Conservation (phyloP, 148 eudicot genomes). For the Selenicereus undatus region DNA sequence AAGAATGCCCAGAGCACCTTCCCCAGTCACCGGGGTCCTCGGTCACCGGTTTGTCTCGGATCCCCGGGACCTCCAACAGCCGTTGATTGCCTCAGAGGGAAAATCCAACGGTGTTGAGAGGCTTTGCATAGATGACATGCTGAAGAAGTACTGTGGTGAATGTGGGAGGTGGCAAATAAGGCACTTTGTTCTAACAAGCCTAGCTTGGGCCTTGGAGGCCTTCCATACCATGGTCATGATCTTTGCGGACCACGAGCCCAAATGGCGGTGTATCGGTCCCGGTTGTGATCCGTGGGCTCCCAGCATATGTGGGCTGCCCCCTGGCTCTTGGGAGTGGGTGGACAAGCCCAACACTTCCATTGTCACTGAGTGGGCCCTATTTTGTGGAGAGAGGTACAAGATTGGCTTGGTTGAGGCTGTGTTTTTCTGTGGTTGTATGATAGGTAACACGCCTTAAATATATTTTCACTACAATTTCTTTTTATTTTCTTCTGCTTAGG, state of each 20-base stretch:
- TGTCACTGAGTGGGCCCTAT: slow-evolving; percentile 69
- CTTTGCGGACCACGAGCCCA: slow-evolving; percentile 82
- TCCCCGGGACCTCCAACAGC: slow-evolving; percentile 12
- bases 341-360: slow-evolving; percentile 47
- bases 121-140: slow-evolving; percentile 67
- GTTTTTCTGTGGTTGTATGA: slow-evolving; percentile 84
- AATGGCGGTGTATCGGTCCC: slow-evolving; percentile 48
- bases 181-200: slow-evolving; percentile 67
- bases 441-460: slow-evolving; percentile 34
- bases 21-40: background rate
- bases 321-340: slow-evolving; percentile 75
- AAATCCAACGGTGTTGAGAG: slow-evolving; percentile 31
- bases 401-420: slow-evolving; percentile 80
- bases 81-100: slow-evolving; percentile 13
- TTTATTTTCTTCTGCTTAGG: background rate
- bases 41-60: background rate
- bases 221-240: slow-evolving; percentile 96
- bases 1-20: slow-evolving; percentile 18
- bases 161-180: slow-evolving; percentile 74
- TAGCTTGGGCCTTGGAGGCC: slow-evolving; percentile 95
- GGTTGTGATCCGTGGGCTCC: slow-evolving; percentile 23
- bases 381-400: slow-evolving; percentile 70
- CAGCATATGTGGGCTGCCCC: slow-evolving; percentile 38
- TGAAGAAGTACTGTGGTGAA: slow-evolving; percentile 71
- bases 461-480: background rate